Evolutionary conservation across 78 protist genomes (phyloP), one percentile per base, ranked within the genome.

Genomic region (Tieghemostelium lacteum): DNA sequence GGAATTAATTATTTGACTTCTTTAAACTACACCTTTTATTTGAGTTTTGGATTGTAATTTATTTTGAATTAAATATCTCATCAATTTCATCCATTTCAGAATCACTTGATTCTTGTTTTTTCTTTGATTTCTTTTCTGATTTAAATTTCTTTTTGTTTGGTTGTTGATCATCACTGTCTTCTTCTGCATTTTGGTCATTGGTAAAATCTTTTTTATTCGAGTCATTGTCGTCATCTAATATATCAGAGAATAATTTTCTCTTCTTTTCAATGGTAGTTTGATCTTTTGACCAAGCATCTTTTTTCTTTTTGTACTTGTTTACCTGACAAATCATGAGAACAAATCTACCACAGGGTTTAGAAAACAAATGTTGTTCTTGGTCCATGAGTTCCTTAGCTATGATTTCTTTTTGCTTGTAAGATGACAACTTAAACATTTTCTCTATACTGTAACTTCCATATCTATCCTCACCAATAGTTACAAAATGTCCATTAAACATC

Each of bases 181-280:
- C 14, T 28, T 70, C 14, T 1, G 1, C 19, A 20, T 45, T 33
- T 19, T 49, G 26, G 1, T 49, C 36, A 7, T 19, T 55, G 2
- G 22, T 36, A 37, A 33, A 19, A 1, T 34, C 20, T 20, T 65
- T 10, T 37, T 29, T 57, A 8, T 57, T 17, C 33, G 34, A 33
- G 12, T 24, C 64, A n/a, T n/a, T n/a, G 52, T 66, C 33, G 36
- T 77, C 87, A 28, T 77, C 45, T 2, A 77, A 19, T 50, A 77
- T 67, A 39, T 77, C 87, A 20, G 31, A 28, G 34, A 77, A 77
- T 19, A 77, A 17, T 77, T 77, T 77, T 77, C 87, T 77, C 69
- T 77, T 77, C 65, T 77, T 77, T 52, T 77, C 87, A 3, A 31
- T 49, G 12, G 50, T 16, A 24, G 16, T 52, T n/a, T 63, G 55